These are phyloP conservation scores for Cladophialophora immunda DNA, from an alignment of 2,329 filamentous ascomycete genomes.

Conservation along the genomic window DNA sequence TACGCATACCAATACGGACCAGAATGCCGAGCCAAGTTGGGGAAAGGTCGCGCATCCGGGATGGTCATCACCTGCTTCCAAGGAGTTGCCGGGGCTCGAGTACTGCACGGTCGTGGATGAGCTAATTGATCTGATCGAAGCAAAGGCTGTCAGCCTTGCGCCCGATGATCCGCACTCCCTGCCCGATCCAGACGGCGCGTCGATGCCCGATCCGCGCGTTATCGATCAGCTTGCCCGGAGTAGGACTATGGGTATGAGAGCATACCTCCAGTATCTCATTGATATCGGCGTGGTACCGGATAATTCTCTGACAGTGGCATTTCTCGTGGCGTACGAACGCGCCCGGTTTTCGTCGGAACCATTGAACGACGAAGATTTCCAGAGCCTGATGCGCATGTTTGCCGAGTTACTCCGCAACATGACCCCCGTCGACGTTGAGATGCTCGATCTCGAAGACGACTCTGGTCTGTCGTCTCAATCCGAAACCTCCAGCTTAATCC, in stretches of 20 bases:
- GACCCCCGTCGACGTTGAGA: slow-evolving; percentile 66
- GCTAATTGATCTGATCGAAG: slow-evolving; percentile 88
- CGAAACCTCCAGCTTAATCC: slow-evolving; percentile 26
- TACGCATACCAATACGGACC: slow-evolving; percentile 33
- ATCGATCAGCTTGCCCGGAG: slow-evolving; percentile 76
- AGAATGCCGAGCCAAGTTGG: slow-evolving; percentile 68
- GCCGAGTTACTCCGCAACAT: slow-evolving; percentile 81
- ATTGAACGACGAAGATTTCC: slow-evolving; percentile 75
- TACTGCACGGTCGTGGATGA: slow-evolving; percentile 84
- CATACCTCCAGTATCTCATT: slow-evolving; percentile 78
- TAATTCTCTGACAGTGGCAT: slow-evolving; percentile 61
- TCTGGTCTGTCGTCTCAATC: slow-evolving; percentile 30
- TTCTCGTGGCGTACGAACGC: slow-evolving; percentile 80
- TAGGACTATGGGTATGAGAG: slow-evolving; percentile 75
- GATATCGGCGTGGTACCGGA: slow-evolving; percentile 70
- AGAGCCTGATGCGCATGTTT: slow-evolving; percentile 82
- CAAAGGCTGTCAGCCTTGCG: slow-evolving; percentile 86
- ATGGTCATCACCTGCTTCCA: slow-evolving; percentile 82
- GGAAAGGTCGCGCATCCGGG: slow-evolving; percentile 84
- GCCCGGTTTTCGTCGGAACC: slow-evolving; percentile 80
- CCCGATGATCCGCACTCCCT: slow-evolving; percentile 64
- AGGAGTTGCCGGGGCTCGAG: slow-evolving; percentile 80
- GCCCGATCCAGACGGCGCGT: slow-evolving; percentile 47
- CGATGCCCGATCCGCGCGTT: slow-evolving; percentile 56
- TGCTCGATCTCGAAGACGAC: slow-evolving; percentile 51